Conservation (phyloP, 2,329 filamentous ascomycete genomes). For the Thelonectria discophora region DNA sequence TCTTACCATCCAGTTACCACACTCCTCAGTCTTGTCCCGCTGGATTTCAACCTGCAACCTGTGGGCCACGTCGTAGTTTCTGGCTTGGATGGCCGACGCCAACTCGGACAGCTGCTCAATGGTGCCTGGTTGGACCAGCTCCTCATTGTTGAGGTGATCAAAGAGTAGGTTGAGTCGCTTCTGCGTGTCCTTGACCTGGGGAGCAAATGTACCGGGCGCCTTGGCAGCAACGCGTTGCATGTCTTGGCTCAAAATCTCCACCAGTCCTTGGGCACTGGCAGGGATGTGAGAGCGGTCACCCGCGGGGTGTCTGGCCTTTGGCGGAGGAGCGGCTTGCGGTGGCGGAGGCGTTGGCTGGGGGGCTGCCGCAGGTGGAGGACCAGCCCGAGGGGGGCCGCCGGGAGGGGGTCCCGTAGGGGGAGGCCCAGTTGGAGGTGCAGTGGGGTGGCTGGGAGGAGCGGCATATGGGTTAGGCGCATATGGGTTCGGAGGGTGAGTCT, state of each 20-base stretch:
- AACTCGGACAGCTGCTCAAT: slow-evolving; percentile 72
- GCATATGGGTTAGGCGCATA: slow-evolving; percentile 68
- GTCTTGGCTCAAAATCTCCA: slow-evolving; percentile 81
- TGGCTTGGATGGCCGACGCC: slow-evolving; percentile 71
- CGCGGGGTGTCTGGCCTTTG: slow-evolving; percentile 75
- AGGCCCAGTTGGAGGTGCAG: slow-evolving; percentile 52
- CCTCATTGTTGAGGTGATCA: slow-evolving; percentile 95
- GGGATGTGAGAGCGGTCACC: slow-evolving; percentile 94
- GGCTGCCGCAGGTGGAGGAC: slow-evolving; percentile 42
- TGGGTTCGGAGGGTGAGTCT: slow-evolving; percentile 58
- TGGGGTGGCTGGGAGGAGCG: slow-evolving; percentile 48
- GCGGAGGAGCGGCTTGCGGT: slow-evolving; percentile 56
- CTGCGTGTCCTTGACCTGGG: slow-evolving; percentile 92
- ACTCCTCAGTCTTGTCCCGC: slow-evolving; percentile 80
- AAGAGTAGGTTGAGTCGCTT: slow-evolving; percentile 94
- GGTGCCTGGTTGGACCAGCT: slow-evolving; percentile 83
- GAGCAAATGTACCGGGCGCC: slow-evolving; percentile 85
- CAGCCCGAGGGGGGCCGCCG: slow-evolving; percentile 24
- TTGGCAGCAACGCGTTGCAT: slow-evolving; percentile 89
- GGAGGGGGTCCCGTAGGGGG: slow-evolving; percentile 47
- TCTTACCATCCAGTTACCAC: slow-evolving; percentile 87
- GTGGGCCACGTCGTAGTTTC: slow-evolving; percentile 74
- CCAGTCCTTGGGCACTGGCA: slow-evolving; percentile 76
- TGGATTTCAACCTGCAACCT: slow-evolving; percentile 79
- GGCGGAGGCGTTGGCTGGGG: slow-evolving; percentile 55